These are phyloP conservation scores for Penicillium lividum DNA, from an alignment of 495 filamentous ascomycete genomes.

Conservation along the genomic window DNA sequence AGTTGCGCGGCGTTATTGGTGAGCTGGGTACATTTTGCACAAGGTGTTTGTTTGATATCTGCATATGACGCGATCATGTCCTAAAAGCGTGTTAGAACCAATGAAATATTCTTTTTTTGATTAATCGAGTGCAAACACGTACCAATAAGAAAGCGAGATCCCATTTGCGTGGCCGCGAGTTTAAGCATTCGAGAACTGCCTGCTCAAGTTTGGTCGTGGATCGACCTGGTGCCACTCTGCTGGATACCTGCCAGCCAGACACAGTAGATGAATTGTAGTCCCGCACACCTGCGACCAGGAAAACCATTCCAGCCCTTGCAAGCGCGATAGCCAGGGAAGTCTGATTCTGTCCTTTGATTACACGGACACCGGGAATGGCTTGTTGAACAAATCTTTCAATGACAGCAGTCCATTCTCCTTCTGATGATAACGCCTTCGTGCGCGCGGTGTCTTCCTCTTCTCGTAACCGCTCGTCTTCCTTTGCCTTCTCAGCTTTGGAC, in stretches of 20 bases:
- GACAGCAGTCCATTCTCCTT: conserved; percentile 36
- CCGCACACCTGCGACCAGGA: conserved; percentile 28
- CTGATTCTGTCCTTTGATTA: conserved; percentile 26
- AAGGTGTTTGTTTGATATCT: conserved; percentile 41
- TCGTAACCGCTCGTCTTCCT: conserved; percentile 27
- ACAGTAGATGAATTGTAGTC: conserved; percentile 18
- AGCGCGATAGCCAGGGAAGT: conserved; percentile 33
- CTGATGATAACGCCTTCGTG: conserved; percentile 28
- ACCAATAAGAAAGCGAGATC: conserved; percentile 46
- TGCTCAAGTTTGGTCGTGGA: conserved; percentile 35
- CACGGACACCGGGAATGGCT: conserved; percentile 32
- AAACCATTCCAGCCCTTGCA: conserved; percentile 37
- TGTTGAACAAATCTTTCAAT: conserved; percentile 33
- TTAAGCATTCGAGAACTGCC: conserved; percentile 36
- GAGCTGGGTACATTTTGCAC: conserved; percentile 40
- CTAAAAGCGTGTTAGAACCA: conserved; percentile 23
- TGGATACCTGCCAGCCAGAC: conserved; percentile 39
- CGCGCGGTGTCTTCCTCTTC: conserved; percentile 34
- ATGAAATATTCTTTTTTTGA: not conserved
- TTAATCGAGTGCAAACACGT: not conserved
- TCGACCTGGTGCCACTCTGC: conserved; percentile 21
- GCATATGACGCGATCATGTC: conserved; percentile 46
- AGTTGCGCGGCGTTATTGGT: conserved; percentile 41
- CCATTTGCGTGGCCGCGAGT: conserved; percentile 42
- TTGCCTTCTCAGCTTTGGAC: conserved; percentile 25